These are phyloP conservation scores for Thalassiosira ordinaria DNA, from an alignment of 352 stramenopile species.

Conservation along the genomic window DNA sequence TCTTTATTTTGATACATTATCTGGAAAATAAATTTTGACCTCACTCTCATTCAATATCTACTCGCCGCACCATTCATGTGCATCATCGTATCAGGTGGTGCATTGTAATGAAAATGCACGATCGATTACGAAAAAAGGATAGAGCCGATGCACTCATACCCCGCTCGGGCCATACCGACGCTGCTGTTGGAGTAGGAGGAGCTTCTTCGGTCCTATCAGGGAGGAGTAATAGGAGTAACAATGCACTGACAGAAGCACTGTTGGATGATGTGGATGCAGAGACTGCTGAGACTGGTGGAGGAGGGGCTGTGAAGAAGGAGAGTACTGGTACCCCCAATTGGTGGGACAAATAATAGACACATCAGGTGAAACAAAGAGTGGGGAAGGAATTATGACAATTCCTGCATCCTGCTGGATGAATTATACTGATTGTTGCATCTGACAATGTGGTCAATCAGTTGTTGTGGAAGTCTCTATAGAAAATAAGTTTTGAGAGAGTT, in stretches of 20 bases:
- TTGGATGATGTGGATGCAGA: not conserved
- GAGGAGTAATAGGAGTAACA: too few relatives aligned
- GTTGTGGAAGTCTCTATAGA: too few relatives aligned
- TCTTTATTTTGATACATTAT: too few relatives aligned
- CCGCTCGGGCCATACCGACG: not conserved
- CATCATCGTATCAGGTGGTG: constrained; percentile 3
- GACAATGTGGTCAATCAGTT: too few relatives aligned
- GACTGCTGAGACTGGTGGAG: not conserved
- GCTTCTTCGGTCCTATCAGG: too few relatives aligned
- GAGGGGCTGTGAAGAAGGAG: not conserved
- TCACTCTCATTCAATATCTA: not conserved
- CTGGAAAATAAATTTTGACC: not conserved
- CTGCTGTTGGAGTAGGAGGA: not conserved
- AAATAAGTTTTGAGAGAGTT: too few relatives aligned
- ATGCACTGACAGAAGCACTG: constrained; percentile 17
- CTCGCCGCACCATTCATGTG: not conserved
- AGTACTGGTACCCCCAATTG: not conserved
- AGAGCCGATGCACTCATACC: not conserved
- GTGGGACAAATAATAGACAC: not conserved
- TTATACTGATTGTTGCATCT: too few relatives aligned
- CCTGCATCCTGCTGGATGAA: too few relatives aligned
- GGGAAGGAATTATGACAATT: not conserved
- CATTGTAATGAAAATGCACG: constrained; percentile 3
- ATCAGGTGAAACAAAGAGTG: too few relatives aligned
- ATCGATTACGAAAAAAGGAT: constrained; percentile 6